Evolutionary conservation across 331 rosid species (phyloP).

Genomic region (Rosa hybrid): DNA sequence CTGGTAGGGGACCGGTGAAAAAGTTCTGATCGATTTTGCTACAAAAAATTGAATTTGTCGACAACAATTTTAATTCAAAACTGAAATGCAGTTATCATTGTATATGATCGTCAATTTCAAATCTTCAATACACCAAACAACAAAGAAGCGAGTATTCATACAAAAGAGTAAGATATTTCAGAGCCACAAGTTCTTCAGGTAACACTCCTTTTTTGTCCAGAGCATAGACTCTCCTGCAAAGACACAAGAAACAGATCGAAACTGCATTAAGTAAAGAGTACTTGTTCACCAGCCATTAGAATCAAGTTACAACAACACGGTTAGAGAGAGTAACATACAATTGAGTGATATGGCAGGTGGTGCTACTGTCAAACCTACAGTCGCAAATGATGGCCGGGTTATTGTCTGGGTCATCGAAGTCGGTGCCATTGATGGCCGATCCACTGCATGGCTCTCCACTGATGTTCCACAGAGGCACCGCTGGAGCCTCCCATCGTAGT

Average conservation of each 20-base stretch:
- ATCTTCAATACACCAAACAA: neutral
- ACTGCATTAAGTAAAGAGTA: neutral
- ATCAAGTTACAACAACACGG: no score
- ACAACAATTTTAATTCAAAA: neutral
- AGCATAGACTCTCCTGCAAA: conserved; percentile 57
- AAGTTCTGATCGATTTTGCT: conserved; percentile 61
- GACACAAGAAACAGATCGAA: neutral
- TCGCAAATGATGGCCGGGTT: conserved; percentile 46
- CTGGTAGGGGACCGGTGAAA: conserved; percentile 61
- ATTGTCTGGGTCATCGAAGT: no score
- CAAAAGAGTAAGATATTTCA: conserved; percentile 54
- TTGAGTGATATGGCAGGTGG: conserved; percentile 31
- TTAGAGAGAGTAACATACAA: conserved; percentile 20
- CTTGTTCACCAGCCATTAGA: neutral
- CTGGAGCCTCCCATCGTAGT: conserved; percentile 38
- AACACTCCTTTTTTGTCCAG: conserved; percentile 40
- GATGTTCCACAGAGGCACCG: conserved; percentile 51
- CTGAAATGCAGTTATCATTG: no score
- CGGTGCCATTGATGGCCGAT: conserved; percentile 23
- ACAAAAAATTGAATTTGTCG: conserved; percentile 5
- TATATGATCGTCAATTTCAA: no score
- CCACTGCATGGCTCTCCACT: conserved; percentile 55
- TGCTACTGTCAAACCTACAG: conserved; percentile 28
- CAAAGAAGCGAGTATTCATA: conserved; percentile 28
- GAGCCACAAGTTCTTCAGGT: conserved; percentile 59